Conservation (phyloP, 2,329 filamentous ascomycete genomes). For the Exophiala oligosperma region DNA sequence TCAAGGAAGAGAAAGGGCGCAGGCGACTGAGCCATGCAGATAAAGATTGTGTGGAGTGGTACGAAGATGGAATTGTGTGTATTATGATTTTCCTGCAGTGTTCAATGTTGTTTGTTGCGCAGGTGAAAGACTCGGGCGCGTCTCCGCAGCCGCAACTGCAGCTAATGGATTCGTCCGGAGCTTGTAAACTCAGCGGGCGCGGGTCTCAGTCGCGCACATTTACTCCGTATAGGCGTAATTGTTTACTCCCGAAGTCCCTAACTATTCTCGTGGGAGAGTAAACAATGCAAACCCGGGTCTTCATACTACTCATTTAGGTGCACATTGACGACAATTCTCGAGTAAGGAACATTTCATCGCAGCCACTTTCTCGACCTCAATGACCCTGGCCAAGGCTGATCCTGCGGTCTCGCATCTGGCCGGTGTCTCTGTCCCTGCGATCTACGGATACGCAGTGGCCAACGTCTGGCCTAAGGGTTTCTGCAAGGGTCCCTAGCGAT, state of each 20-base stretch:
- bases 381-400: conserved; percentile 9
- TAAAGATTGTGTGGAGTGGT: conserved; percentile 1
- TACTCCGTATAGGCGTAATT: no score
- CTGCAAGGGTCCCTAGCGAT: conserved; percentile 10
- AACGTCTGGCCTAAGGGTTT: conserved; percentile 17
- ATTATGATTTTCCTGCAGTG: conserved; percentile 3
- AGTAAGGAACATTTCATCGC: no score
- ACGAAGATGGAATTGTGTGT: conserved; percentile 5
- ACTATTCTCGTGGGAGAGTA: neutral
- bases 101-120: conserved; percentile 18
- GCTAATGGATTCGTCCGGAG: no score
- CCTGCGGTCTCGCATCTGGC: conserved; percentile 12
- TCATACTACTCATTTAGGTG: no score
- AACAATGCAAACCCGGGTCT: no score
- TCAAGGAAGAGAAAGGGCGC: neutral
- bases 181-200: conserved; percentile 5
- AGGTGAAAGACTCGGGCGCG: conserved; percentile 19
- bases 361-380: neutral
- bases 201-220: no score
- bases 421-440: conserved; percentile 1
- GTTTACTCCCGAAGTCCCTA: neutral
- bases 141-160: conserved; percentile 18
- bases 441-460: neutral
- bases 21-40: conserved; percentile 5
- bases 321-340: no score